Evolutionary conservation across 1,284 basidiomycete species (phyloP).

Genomic region (Microstroma glucosiphilum): DNA sequence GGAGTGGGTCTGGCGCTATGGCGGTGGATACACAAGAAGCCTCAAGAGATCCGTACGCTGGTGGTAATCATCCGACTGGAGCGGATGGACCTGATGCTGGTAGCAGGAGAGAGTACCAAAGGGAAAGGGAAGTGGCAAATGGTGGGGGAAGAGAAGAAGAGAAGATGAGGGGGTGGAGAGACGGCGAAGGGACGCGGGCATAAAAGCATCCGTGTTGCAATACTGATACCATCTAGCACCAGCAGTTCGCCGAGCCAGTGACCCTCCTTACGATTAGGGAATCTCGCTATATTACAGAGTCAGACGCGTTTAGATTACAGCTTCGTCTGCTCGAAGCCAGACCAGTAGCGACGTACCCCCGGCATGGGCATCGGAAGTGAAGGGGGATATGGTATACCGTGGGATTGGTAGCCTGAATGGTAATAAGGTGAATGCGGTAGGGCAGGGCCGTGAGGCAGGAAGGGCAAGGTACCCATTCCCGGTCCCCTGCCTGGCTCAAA

Average conservation of each 20-base stretch:
- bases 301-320: too few relatives aligned
- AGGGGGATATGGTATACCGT: too few relatives aligned
- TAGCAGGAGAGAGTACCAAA: neutral
- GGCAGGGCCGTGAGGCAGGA: too few relatives aligned
- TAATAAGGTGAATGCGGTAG: too few relatives aligned
- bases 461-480: too few relatives aligned
- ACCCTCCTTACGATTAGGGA: too few relatives aligned
- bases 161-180: conserved; percentile 17
- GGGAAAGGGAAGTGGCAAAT: neutral
- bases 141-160: neutral
- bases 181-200: conserved; percentile 7
- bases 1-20: conserved; percentile 4
- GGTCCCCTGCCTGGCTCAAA: too few relatives aligned
- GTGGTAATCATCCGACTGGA: neutral
- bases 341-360: conserved; percentile 15
- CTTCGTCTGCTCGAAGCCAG: conserved; percentile 15
- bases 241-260: too few relatives aligned
- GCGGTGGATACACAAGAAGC: neutral
- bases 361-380: neutral
- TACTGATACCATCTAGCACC: too few relatives aligned
- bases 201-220: too few relatives aligned
- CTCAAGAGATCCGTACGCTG: neutral
- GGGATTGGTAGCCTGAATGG: too few relatives aligned
- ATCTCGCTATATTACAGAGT: too few relatives aligned
- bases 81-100: conserved; percentile 7